Percentiles rank a stretch among this genome's conserved stretches.
These are phyloP conservation scores for Picochlorum sp. DNA, from an alignment of 139 green algal species.

Conservation along the genomic window DNA sequence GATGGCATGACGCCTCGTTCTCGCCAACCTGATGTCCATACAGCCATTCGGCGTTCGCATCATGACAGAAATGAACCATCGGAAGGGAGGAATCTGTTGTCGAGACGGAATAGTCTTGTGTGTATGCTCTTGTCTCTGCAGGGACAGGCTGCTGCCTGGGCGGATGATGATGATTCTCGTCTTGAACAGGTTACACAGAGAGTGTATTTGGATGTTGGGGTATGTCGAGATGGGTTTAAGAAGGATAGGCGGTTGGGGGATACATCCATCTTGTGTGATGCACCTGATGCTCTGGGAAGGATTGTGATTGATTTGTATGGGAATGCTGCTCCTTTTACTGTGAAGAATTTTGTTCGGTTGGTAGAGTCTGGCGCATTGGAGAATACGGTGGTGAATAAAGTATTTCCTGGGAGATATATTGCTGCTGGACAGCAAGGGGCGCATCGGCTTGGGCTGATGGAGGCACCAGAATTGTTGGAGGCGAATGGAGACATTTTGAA, in stretches of 20 bases:
- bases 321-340: conserved; percentile 32
- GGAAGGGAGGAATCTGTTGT: no score
- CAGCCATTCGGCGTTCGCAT: no score
- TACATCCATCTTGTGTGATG: conserved; percentile 29
- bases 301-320: conserved; percentile 58
- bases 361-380: conserved; percentile 18
- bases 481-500: conserved; percentile 42
- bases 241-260: conserved; percentile 47
- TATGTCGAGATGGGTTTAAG: conserved; percentile 14
- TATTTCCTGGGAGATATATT: conserved; percentile 26
- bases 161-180: background rate
- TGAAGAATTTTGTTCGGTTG: conserved; percentile 42
- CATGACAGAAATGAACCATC: no score
- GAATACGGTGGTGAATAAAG: conserved; percentile 34
- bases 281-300: conserved; percentile 31
- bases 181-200: conserved; percentile 3
- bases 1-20: no score
- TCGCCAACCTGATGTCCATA: no score
- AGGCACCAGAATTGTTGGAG: conserved; percentile 20
- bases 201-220: conserved; percentile 22
- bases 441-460: conserved; percentile 38
- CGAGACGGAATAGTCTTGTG: no score
- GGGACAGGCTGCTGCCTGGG: background rate
- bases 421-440: conserved; percentile 29
- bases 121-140: background rate